Evolutionary conservation across 2,329 filamentous ascomycete genomes (phyloP), one percentile per base, ranked within the genome.

Genomic region (Malbranchea zuffiana): DNA sequence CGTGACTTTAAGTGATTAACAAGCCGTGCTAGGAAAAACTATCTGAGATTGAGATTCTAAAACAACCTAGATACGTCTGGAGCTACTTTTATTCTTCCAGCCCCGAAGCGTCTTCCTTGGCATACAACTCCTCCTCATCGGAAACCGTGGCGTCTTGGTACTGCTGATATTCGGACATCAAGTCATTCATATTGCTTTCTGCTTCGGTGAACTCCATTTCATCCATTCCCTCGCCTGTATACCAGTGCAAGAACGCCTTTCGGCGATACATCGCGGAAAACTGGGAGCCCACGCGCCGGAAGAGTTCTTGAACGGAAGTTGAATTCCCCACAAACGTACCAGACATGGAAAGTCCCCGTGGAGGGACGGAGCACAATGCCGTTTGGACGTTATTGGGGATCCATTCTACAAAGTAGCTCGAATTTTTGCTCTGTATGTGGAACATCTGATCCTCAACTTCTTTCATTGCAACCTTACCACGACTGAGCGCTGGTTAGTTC

Each of bases 241-340:
- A 98, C 90, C 90, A 98, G 75, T 96, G 90, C 78, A 98, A 84
- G 86, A 98, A 98, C 79, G 90, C 90, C 83, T 96, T 98, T 72
- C 90, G 86, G 72, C 90, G 79, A 82, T 98, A 98, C 90, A 98
- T 98, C 64, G 87, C 90, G 71, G 82, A 86, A 79, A 98, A 98
- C 73, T 98, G 90, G 69, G 96, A 90, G 62, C 90, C 90, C 55
- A 98, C 74, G 78, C 90, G 88, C 85, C 98, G 96, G 83, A 98
- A 98, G 57, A 98, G 83, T 74, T 98, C 90, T 76, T 98, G 90
- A 70, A 98, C 96, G 51, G 88, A 92, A 55, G 90, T 98, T 48
- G 87, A 95, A 81, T 98, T 98, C 62, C 90, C 90, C 53, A 98
- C 85, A 56, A 98, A 98, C 63, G 90, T 98, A 31, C 88, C 88